These are phyloP conservation scores for Microdochium bolleyi DNA, from an alignment of 2,329 filamentous ascomycete genomes.

Conservation along the genomic window DNA sequence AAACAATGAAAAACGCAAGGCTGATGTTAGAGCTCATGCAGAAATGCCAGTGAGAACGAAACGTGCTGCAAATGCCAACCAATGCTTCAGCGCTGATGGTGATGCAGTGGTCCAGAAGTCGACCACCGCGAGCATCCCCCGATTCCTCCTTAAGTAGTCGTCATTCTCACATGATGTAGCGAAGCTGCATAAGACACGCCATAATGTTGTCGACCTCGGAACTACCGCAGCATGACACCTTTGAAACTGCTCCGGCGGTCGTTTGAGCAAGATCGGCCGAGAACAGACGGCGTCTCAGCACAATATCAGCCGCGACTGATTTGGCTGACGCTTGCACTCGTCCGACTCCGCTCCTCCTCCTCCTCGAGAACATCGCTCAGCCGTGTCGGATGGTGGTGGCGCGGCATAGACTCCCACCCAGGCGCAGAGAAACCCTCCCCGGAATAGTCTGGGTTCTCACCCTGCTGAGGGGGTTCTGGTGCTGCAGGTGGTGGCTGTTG, in stretches of 20 bases:
- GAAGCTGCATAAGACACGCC: too few relatives aligned
- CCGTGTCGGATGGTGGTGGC: conserved; percentile 81
- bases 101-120: neutral
- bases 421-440: conserved; percentile 58
- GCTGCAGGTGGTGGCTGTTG: conserved; percentile 9
- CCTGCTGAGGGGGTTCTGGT: conserved; percentile 20
- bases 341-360: conserved; percentile 73
- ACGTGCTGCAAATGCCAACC: neutral
- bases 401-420: conserved; percentile 63
- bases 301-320: conserved; percentile 31
- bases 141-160: too few relatives aligned
- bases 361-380: conserved; percentile 84
- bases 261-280: too few relatives aligned
- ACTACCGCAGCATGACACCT: too few relatives aligned
- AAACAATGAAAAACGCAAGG: neutral
- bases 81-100: neutral
- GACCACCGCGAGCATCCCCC: too few relatives aligned
- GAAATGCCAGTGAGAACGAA: neutral
- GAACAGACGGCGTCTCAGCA: neutral
- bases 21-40: neutral
- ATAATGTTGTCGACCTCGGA: too few relatives aligned
- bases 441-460: conserved; percentile 49
- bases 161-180: too few relatives aligned
- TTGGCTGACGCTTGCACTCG: conserved; percentile 61
- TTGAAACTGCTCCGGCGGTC: too few relatives aligned